These are phyloP conservation scores for Ceratobasidium theobromae DNA, from an alignment of 1,284 basidiomycete species.

Conservation along the genomic window DNA sequence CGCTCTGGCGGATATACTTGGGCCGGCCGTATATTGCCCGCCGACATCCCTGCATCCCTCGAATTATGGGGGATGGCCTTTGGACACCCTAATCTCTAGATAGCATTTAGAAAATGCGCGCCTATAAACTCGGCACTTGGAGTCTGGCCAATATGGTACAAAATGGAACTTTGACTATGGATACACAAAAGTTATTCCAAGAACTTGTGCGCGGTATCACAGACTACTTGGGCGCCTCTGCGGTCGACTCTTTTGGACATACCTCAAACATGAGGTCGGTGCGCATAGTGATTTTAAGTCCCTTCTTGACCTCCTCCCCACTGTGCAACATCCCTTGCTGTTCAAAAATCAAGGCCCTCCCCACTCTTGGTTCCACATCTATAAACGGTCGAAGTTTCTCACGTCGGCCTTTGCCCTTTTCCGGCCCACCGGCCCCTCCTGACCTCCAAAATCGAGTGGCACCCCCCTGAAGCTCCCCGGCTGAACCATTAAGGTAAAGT, in stretches of 20 bases:
- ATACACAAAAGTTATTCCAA: too few species aligned
- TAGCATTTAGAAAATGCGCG: too few species aligned
- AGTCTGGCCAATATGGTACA: too few species aligned
- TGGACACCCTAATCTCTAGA: too few species aligned
- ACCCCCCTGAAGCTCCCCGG: conserved; percentile 20
- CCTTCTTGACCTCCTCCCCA: conserved; percentile 29
- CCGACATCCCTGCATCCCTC: neutral
- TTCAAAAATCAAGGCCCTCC: conserved; percentile 34
- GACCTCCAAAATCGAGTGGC: conserved; percentile 30
- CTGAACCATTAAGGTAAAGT: conserved; percentile 32
- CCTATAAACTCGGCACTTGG: too few species aligned
- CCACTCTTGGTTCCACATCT: conserved; percentile 32
- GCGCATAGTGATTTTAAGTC: conserved; percentile 25
- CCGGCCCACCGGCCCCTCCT: neutral
- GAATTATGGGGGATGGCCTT: too few species aligned
- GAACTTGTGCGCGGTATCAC: neutral
- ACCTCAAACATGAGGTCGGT: conserved; percentile 27
- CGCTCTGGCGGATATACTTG: neutral
- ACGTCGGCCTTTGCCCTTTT: conserved; percentile 3
- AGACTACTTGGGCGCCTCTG: neutral
- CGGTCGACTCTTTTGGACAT: neutral
- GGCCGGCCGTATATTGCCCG: neutral
- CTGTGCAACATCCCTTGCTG: conserved; percentile 30
- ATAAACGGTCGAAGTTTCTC: conserved; percentile 4
- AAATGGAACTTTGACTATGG: too few species aligned